Percentiles rank a stretch among this genome's conserved stretches.
Conservation (phyloP, 768 basidiomycete species). For the Russula abietina region DNA sequence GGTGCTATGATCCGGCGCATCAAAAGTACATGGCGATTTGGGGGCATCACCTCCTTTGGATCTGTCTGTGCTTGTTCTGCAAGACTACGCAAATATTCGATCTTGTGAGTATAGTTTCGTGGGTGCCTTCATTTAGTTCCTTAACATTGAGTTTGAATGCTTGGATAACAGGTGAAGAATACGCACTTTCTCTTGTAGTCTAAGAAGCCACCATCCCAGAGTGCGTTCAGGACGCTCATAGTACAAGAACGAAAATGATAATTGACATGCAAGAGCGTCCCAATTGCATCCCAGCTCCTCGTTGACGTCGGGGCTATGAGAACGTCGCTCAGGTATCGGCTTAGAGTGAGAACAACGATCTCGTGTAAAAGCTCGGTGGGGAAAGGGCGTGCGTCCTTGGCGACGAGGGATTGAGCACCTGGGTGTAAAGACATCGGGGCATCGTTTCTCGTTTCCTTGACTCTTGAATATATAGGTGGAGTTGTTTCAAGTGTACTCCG, state of each 20-base stretch:
- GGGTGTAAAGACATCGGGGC: background rate
- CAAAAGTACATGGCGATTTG: background rate
- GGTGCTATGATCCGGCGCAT: background rate
- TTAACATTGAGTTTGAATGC: background rate
- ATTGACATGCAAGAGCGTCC: background rate
- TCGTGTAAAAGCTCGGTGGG: background rate
- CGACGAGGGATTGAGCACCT: background rate
- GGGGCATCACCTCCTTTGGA: background rate
- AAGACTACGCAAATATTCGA: background rate
- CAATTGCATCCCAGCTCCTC: slow-evolving; percentile 1
- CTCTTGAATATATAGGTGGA: background rate
- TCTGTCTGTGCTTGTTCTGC: background rate
- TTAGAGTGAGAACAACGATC: background rate
- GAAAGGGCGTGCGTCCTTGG: background rate
- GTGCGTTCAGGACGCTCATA: background rate
- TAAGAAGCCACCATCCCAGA: background rate
- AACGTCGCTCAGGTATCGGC: background rate
- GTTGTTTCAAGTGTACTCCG: background rate
- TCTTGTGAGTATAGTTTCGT: background rate
- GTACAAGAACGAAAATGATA: background rate
- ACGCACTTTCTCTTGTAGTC: background rate
- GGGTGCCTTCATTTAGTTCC: background rate
- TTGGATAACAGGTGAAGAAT: background rate
- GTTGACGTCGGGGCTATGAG: background rate
- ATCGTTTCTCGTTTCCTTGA: background rate